A percentile compares a stretch with the other conserved stretches of the same genome.
Evolutionary conservation across 2,329 filamentous ascomycete species (phyloP).

Genomic region (Phialemonium atrogriseum): DNA sequence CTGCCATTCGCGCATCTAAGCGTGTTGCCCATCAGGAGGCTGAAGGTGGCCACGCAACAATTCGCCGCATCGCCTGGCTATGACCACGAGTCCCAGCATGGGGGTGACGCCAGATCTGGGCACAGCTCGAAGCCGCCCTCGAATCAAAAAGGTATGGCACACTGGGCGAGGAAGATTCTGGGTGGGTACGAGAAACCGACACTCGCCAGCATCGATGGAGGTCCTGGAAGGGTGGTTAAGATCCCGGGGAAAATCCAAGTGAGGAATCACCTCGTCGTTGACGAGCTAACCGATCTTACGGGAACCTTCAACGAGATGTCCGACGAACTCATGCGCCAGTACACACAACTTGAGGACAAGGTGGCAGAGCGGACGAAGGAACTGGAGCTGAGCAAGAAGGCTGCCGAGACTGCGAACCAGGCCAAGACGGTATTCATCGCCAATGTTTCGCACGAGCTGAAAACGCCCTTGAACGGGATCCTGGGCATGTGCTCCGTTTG

Average conservation of each 20-base stretch:
- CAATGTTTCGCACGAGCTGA: conserved; percentile 81
- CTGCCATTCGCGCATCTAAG: conserved; percentile 75
- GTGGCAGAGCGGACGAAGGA: conserved; percentile 77
- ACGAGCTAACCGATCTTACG: conserved; percentile 79
- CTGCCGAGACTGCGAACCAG: conserved; percentile 89
- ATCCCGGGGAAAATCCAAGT: conserved; percentile 78
- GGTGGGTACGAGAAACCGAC: conserved; percentile 12
- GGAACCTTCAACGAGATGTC: conserved; percentile 90
- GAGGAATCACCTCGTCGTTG: conserved; percentile 65
- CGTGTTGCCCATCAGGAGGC: conserved; percentile 67
- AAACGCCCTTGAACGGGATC: conserved; percentile 92
- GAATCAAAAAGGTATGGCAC: conserved; percentile 34
- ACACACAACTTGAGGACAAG: conserved; percentile 73
- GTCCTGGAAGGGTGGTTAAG: conserved; percentile 56
- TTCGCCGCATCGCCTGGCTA: conserved; percentile 60
- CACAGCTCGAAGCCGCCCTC: conserved; percentile 27
- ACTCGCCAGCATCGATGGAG: conserved; percentile 26
- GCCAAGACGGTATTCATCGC: conserved; percentile 97
- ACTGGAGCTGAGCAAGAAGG: conserved; percentile 81
- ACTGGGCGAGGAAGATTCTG: conserved; percentile 24
- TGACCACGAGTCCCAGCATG: conserved; percentile 36
- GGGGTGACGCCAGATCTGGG: conserved; percentile 34
- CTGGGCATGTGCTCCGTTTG: conserved; percentile 89
- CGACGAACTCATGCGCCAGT: conserved; percentile 81
- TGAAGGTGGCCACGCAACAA: conserved; percentile 68